A percentile compares a stretch with the other conserved stretches of the same genome.
Conservation (phyloP, 495 filamentous ascomycete species). For the Peziza echinospora region DNA sequence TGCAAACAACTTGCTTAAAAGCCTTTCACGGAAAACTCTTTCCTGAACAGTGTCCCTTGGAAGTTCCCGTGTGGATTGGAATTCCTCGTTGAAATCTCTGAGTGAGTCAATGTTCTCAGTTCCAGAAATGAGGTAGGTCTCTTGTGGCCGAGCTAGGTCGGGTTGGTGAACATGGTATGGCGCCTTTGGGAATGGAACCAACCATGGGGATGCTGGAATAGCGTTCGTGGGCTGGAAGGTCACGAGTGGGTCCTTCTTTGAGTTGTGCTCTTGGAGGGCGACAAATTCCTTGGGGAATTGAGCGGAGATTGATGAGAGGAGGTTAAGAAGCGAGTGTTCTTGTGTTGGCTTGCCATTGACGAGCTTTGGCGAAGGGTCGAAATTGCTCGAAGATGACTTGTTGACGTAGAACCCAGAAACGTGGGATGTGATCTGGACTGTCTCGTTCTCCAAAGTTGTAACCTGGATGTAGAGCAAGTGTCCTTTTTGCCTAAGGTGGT, state of each 20-base stretch:
- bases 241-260: constrained; percentile 62
- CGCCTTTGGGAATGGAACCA: constrained; percentile 46
- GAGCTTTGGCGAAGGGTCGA: constrained; percentile 59
- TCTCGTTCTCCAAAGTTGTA: constrained; percentile 77
- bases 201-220: constrained; percentile 79
- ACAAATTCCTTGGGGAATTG: constrained; percentile 56
- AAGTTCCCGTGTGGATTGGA: constrained; percentile 86
- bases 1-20: constrained; percentile 87
- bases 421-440: constrained; percentile 78
- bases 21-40: constrained; percentile 80
- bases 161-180: constrained; percentile 46
- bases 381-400: constrained; percentile 72
- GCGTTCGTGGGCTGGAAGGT: constrained; percentile 91
- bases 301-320: constrained; percentile 57
- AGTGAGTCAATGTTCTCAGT: constrained; percentile 84
- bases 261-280: constrained; percentile 57
- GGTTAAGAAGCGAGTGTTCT: constrained; percentile 67
- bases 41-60: constrained; percentile 86
- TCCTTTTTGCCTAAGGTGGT: constrained; percentile 70
- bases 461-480: constrained; percentile 82
- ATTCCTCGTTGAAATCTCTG: constrained; percentile 98
- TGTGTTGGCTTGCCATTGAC: constrained; percentile 42
- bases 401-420: constrained; percentile 93
- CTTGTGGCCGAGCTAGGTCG: constrained; percentile 76
- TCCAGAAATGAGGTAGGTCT: constrained; percentile 72